Percentiles rank a stretch among this genome's conserved stretches.
These are phyloP conservation scores for Isabelozyma pseudorhagii DNA, from an alignment of 805 yeast species.

Conservation along the genomic window DNA sequence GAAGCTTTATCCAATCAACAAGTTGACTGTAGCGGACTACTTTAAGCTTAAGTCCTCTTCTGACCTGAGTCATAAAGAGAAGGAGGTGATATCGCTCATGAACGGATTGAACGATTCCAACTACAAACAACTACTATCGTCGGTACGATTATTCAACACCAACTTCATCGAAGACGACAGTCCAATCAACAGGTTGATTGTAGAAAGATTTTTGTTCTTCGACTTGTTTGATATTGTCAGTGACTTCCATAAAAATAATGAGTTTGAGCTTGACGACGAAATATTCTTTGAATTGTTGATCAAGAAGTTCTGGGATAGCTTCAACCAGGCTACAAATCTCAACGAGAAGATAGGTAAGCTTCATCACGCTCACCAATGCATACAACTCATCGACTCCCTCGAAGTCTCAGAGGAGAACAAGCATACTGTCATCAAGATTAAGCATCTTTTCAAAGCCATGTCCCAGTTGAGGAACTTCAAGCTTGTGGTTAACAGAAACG, in stretches of 20 bases:
- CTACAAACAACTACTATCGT: conserved; percentile 14
- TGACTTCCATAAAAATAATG: conserved; percentile 7
- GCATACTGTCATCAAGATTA: conserved; percentile 15
- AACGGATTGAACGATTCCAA: conserved; percentile 19
- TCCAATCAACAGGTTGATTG: conserved; percentile 17
- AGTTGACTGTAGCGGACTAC: conserved; percentile 28
- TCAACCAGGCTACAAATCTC: conserved; percentile 25
- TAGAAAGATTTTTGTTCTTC: conserved; percentile 25
- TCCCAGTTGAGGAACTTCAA: conserved; percentile 33
- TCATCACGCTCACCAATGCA: conserved; percentile 20
- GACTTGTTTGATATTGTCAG: conserved; percentile 24
- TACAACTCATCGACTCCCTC: conserved; percentile 21
- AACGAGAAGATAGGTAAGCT: conserved; percentile 32
- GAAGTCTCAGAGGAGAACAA: conserved; percentile 3
- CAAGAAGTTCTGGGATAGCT: conserved; percentile 33
- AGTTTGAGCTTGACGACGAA: conserved; percentile 5
- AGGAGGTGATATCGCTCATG: conserved; percentile 25
- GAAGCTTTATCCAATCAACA: conserved; percentile 30
- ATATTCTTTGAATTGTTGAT: conserved; percentile 12
- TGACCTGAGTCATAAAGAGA: conserved; percentile 12
- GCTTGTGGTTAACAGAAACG: conserved; percentile 25
- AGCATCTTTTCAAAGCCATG: conserved; percentile 36
- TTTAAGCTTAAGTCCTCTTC: conserved; percentile 20
- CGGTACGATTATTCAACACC: conserved; percentile 16
- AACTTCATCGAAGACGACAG: conserved; percentile 14